Percentiles rank a stretch among this genome's conserved stretches.
Evolutionary conservation across 768 basidiomycete species (phyloP).

Genomic region (Lyophyllum decastes): DNA sequence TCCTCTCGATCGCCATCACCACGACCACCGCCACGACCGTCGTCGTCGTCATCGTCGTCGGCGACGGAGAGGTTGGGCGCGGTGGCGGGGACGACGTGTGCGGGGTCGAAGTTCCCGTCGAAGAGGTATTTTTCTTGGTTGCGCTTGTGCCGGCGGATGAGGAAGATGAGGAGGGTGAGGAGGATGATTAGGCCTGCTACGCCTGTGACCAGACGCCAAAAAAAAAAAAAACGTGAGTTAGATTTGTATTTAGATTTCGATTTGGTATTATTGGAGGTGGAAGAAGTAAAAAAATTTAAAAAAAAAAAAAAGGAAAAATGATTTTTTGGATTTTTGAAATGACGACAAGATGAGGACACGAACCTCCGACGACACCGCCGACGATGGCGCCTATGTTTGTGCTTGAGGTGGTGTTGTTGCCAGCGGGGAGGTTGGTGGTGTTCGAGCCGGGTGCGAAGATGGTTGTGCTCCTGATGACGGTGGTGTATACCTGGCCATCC

Average conservation of each 20-base stretch:
- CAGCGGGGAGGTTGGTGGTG: conserved; percentile 9
- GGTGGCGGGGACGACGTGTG: conserved; percentile 19
- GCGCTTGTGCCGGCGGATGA: conserved; percentile 27
- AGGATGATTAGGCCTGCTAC: conserved; percentile 29
- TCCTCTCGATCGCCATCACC: no score
- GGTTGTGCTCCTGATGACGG: conserved; percentile 25
- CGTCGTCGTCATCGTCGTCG: conserved; percentile 24
- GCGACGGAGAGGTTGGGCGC: conserved; percentile 14
- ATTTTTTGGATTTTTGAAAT: no score
- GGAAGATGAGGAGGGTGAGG: conserved; percentile 23
- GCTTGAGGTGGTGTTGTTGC: background rate
- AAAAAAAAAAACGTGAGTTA: background rate
- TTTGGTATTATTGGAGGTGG: background rate
- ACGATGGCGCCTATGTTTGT: conserved; percentile 45
- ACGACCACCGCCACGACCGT: no score
- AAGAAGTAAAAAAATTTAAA: background rate
- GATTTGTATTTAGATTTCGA: no score
- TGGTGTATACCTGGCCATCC: conserved; percentile 31
- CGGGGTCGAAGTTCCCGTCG: conserved; percentile 45
- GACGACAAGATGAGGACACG: conserved; percentile 11
- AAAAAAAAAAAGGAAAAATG: no score
- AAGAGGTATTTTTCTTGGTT: conserved; percentile 27
- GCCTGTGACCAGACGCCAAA: conserved; percentile 19
- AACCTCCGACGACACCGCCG: conserved; percentile 54
- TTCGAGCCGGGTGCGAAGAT: conserved; percentile 25